These are phyloP conservation scores for Whalleya microplaca DNA, from an alignment of 2,329 filamentous ascomycete species.

Conservation along the genomic window DNA sequence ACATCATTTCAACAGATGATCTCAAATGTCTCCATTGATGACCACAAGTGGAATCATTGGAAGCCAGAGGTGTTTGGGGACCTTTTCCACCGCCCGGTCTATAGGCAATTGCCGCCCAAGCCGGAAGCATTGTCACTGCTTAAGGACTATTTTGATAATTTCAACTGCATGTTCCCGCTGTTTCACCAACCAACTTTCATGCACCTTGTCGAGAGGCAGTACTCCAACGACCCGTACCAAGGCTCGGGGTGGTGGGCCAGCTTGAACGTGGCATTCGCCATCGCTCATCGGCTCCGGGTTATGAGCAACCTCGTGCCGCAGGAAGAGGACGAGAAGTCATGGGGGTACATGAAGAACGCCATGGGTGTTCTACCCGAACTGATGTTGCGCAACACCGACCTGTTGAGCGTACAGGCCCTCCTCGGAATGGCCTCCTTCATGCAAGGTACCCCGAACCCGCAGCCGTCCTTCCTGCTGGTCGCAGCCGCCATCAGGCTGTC, in stretches of 20 bases:
- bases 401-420: conserved; percentile 91
- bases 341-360: conserved; percentile 95
- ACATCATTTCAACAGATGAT: conserved; percentile 95
- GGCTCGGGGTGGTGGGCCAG: conserved; percentile 99
- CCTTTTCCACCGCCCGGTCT: conserved; percentile 83
- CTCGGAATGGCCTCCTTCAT: conserved; percentile 93
- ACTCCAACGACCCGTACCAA: conserved; percentile 88
- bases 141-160: conserved; percentile 96
- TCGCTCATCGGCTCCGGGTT: conserved; percentile 86
- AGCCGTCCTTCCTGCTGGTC: conserved; percentile 89
- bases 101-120: conserved; percentile 81
- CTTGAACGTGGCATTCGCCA: conserved; percentile 91
- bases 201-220: conserved; percentile 93
- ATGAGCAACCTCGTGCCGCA: conserved; percentile 93
- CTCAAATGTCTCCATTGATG: conserved; percentile 83
- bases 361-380: conserved; percentile 92
- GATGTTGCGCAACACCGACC: conserved; percentile 93
- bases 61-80: conserved; percentile 97
- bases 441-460: conserved; percentile 94
- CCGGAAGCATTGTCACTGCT: conserved; percentile 85
- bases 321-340: conserved; percentile 92
- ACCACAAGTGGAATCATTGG: conserved; percentile 97
- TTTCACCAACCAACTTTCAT: conserved; percentile 99
- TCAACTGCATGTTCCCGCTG: conserved; percentile 97
- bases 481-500: conserved; percentile 88